Evolutionary conservation across 257 asterid species (phyloP), one percentile per base, ranked within the genome.

Genomic region (Nicotiana obtusifolia): DNA sequence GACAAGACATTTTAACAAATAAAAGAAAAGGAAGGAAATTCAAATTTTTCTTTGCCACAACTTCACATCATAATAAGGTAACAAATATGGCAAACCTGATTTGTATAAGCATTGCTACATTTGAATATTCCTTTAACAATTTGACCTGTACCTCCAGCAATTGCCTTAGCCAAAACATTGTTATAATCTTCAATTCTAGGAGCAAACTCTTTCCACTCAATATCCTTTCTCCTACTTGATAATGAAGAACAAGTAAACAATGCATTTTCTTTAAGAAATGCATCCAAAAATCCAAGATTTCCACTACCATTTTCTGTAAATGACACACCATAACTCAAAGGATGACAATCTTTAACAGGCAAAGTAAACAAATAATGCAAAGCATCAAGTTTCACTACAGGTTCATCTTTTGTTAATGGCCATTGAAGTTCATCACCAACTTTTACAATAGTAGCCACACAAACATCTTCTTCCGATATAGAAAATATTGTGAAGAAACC

Each of bases 321-420:
- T 3, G 90, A 75, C 4, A 92, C 92, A n/a, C 98, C 98, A 65
- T 92, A 94, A 85, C 95, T 93, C 83, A 94, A 75, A 13, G 96
- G 90, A 83, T 83, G 76, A 1, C 85, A 92, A 59, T 88, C 94
- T 33, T 82, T 87, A 89, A 94, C 88, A 0, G 93, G 98, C 88
- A 94, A 53, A 7, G 98, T 90, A 85, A 92, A 94, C 16, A 94
- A 87, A 75, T 94, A 91, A 82, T 88, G 86, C 31, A 84, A 76
- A 19, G 90, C 86, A 80, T 88, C 93, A 20, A 92, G 90, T 86
- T 92, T 93, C 28, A 94, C 97, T 10, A 94, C 89, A 1, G 98
- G 98, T 85, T 92, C 97, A 76, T 92, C 98, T 85, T 87, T 91
- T 1, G 97, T 90, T 44, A 94, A 81, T 1, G 98, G 97, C 98